Evolutionary conservation across 768 basidiomycete genomes (phyloP).

Genomic region (Russula vinacea): DNA sequence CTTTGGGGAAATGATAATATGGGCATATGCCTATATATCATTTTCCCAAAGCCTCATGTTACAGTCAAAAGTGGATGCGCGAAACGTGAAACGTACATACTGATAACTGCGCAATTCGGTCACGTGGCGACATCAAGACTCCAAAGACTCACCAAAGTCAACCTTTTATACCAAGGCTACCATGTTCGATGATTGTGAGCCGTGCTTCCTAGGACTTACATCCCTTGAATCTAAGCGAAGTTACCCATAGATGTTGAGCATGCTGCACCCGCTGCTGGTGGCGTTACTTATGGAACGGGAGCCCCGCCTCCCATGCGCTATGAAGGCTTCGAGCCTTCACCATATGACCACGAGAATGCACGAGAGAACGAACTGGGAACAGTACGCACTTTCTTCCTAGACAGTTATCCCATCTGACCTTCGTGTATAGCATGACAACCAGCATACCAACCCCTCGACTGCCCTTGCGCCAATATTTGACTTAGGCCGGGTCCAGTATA

Average conservation of each 20-base stretch:
- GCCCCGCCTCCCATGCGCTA: conserved; percentile 64
- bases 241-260: conserved; percentile 77
- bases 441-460: conserved; percentile 36
- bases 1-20: too few species aligned
- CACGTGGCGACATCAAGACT: background rate
- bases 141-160: too few species aligned
- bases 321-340: conserved; percentile 84
- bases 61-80: too few species aligned
- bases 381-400: conserved; percentile 10
- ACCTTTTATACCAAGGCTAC: background rate
- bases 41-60: too few species aligned
- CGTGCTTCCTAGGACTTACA: conserved; percentile 1
- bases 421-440: conserved; percentile 36
- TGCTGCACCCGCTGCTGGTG: conserved; percentile 51
- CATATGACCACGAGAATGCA: conserved; percentile 52
- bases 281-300: conserved; percentile 37
- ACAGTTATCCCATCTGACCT: conserved; percentile 19
- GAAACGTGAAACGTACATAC: too few species aligned
- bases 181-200: conserved; percentile 46
- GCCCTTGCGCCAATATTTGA: conserved; percentile 65
- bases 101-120: background rate
- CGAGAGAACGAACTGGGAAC: conserved; percentile 41
- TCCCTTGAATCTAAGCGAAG: conserved; percentile 14
- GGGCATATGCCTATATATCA: too few species aligned
- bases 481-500: conserved; percentile 85